Evolutionary conservation across 106 monocot species (phyloP).

Genomic region (Dendrobium huoshanense): DNA sequence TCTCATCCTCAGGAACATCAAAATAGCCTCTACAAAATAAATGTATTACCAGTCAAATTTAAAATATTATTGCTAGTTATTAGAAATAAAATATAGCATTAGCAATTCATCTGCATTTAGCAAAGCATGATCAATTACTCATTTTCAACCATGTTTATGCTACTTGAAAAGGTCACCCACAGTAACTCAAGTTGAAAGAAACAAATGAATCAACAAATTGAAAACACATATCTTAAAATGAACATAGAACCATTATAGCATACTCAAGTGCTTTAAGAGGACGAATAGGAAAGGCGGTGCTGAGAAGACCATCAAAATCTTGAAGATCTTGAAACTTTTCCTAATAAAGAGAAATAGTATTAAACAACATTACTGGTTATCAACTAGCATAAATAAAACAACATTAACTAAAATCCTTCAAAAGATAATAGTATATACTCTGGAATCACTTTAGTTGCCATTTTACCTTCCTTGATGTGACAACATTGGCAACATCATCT

Average conservation of each 20-base stretch:
- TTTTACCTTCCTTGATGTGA: conserved; percentile 40
- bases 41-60: background rate
- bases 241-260: background rate
- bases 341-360: conserved; percentile 26
- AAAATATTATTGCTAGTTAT: background rate
- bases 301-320: conserved; percentile 58
- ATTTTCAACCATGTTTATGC: background rate
- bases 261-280: conserved; percentile 91
- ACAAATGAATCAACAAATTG: background rate
- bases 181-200: background rate
- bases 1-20: conserved; percentile 84
- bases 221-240: background rate
- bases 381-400: background rate
- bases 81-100: background rate
- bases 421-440: background rate
- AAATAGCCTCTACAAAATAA: conserved; percentile 62
- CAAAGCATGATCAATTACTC: background rate
- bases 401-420: background rate
- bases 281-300: conserved; percentile 61
- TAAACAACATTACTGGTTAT: background rate
- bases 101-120: background rate
- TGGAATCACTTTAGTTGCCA: background rate
- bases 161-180: background rate
- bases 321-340: conserved; percentile 51
- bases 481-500: conserved; percentile 11